Evolutionary conservation across 805 yeast species (phyloP), one percentile per base, ranked within the genome.

Genomic region (Teunomyces atbi): DNA sequence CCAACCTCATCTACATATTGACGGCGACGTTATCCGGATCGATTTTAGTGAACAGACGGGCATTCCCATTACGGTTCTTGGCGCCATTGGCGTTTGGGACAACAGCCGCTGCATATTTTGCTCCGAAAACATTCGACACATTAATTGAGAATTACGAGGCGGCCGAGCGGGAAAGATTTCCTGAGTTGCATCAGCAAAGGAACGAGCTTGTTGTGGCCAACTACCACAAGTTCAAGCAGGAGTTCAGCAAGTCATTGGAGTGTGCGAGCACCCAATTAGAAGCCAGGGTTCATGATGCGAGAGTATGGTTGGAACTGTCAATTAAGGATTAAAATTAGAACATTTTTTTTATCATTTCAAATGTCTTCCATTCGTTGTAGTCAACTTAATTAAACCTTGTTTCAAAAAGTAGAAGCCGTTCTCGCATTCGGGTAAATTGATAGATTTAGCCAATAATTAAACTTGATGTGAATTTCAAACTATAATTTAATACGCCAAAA

Each of bases 1-100:
- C 88, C 15, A 69, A 71, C 36, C 59, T 76, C 34, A 73, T 82
- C 42, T 77, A 78, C 55, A 77, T 82, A 5, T 62, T 83, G 33
- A 81, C 86, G 0, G 69, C 76, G 5, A 64, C 83, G 3, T 73
- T 83, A 50, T 56, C 80, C 1, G 85, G 86, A 10, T 79, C 86
- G 2, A 77, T 83, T 46, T 49, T 79, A 28, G 78, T 71, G 12
- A 70, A 73, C 47, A 75, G 69, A 50, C 70, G 78, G 53, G 55
- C 75, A 1, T 59, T 81, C 7, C 79, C 80, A 1, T 30, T 75
- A 5, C 71, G 88, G 52, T 77, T 81, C 50, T 28, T 75, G 3
- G 64, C 79, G 3, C 87, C 88, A 1, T 42, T 77, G 12, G 42
- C 70, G 0, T 72, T 81, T 51, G 86, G 83, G 27, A 59, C 71